Percentiles rank a stretch among this genome's conserved stretches.
These are phyloP conservation scores for Boletus insuetus DNA, from an alignment of 768 basidiomycete genomes.

Conservation along the genomic window DNA sequence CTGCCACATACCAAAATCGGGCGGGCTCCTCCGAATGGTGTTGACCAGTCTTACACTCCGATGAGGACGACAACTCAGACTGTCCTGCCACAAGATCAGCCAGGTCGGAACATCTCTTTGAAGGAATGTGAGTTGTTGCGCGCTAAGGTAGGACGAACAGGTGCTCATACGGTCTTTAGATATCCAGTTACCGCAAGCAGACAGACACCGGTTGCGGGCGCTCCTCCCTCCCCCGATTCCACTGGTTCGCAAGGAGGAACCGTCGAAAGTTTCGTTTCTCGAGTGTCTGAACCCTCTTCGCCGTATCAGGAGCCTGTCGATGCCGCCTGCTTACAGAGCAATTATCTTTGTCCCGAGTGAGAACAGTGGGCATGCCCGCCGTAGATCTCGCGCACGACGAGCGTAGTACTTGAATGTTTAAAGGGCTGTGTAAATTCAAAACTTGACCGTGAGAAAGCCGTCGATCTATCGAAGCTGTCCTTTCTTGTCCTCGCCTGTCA, in stretches of 20 bases:
- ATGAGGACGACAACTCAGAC: background rate
- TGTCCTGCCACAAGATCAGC: background rate
- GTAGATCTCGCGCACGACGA: slow-evolving; percentile 10
- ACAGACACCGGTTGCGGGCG: background rate
- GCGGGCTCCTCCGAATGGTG: background rate
- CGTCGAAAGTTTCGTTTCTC: slow-evolving; percentile 1
- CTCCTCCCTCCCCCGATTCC: background rate
- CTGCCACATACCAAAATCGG: background rate
- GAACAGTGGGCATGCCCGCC: slow-evolving; percentile 4
- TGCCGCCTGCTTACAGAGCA: background rate
- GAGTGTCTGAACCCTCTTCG: slow-evolving; percentile 14
- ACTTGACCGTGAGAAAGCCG: slow-evolving; percentile 16
- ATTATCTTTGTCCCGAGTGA: slow-evolving; percentile 1
- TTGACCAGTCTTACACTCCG: background rate
- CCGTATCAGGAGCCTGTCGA: background rate
- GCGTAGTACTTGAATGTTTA: background rate
- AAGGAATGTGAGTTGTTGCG: slow-evolving; percentile 1
- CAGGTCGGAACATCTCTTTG: background rate
- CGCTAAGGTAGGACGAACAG: background rate
- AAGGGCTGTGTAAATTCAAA: too few species aligned
- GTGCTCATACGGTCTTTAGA: slow-evolving; percentile 6
- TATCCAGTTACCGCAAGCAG: background rate
- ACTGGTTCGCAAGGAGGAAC: background rate
- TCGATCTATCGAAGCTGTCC: background rate
- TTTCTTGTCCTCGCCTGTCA: background rate